A percentile compares a stretch with the other conserved stretches of the same genome.
These are phyloP conservation scores for Vaccinium vitisidaea DNA, from an alignment of 148 eudicot genomes.

Conservation along the genomic window DNA sequence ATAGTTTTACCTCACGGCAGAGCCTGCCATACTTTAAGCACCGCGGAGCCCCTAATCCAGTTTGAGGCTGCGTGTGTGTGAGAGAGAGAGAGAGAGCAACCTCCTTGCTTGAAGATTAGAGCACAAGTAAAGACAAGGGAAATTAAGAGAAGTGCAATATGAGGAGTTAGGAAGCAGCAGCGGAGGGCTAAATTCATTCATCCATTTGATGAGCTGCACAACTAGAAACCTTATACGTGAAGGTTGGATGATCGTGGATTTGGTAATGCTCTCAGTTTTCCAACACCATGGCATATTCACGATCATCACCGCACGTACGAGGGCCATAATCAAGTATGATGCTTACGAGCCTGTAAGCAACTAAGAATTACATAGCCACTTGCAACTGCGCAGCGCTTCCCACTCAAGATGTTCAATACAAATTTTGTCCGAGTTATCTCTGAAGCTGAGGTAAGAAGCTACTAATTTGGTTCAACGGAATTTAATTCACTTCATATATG, in stretches of 20 bases:
- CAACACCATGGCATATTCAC: too few relatives aligned
- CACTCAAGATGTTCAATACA: not conserved
- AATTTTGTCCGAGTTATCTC: not conserved
- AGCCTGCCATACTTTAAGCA: too few relatives aligned
- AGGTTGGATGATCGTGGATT: not conserved
- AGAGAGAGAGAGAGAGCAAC: not conserved
- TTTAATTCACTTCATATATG: not conserved
- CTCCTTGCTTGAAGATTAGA: too few relatives aligned
- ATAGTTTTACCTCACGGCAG: too few relatives aligned
- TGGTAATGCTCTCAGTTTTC: too few relatives aligned
- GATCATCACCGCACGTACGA: not conserved
- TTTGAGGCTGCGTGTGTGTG: too few relatives aligned
- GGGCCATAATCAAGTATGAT: not conserved
- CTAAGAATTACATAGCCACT: not conserved
- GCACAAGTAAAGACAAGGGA: not conserved
- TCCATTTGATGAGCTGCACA: not conserved
- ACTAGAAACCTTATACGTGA: not conserved
- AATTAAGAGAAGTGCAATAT: not conserved
- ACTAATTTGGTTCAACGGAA: not conserved
- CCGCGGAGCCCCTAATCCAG: too few relatives aligned
- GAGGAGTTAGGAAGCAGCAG: not conserved
- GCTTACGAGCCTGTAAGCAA: not conserved
- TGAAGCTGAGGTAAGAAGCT: not conserved
- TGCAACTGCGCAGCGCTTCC: not conserved
- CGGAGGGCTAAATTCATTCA: not conserved